Evolutionary conservation across 2,329 filamentous ascomycete species (phyloP), one percentile per base, ranked within the genome.

Genomic region (Trichoderma breve): DNA sequence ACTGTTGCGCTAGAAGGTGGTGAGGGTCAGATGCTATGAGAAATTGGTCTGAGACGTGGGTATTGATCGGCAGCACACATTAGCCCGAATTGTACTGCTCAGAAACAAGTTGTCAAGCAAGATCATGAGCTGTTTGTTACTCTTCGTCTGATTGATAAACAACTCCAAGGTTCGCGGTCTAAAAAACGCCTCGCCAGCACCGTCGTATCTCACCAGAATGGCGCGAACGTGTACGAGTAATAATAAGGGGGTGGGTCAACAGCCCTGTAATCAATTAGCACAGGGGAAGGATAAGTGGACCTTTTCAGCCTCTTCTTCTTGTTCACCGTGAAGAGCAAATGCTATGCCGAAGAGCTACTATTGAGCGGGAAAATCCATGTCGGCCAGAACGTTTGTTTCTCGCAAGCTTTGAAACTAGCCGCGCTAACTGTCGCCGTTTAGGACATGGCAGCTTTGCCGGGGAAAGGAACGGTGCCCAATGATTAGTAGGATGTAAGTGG

Each of bases 221-320:
- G n/a, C 63, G 15, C 28, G 9, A 55, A 39, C 47, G 15, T 26
- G 51, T 57, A 39, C 47, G 15, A 18, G 51, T 39, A 55, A 67
- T 53, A 24, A 60, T 34, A 67, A 43, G 64, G 51, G 64, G 30
- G 51, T 55, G 47, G 64, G 64, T 39, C 32, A 28, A 21, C 24
- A 36, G 43, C 64, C 64, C 64, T 67, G 51, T 14, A 67, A 66
- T 57, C 47, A 57, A 14, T 53, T 36, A 36, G 51, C 64, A 36
- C 64, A 67, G 64, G 47, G 43, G 63, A 36, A 39, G 14, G 14
- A 57, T 32, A 34, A 14, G 64, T 28, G 64, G 64, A 36, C 8
- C 9, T n/a, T 26, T 67, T 67, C 21, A 67, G 64, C 64, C 64
- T 67, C 64, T 67, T 67, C 32, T 43, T 43, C 15, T 7, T n/a